Conservation (phyloP, 202 grass and related monocot species). For the Panicum virgatum region DNA sequence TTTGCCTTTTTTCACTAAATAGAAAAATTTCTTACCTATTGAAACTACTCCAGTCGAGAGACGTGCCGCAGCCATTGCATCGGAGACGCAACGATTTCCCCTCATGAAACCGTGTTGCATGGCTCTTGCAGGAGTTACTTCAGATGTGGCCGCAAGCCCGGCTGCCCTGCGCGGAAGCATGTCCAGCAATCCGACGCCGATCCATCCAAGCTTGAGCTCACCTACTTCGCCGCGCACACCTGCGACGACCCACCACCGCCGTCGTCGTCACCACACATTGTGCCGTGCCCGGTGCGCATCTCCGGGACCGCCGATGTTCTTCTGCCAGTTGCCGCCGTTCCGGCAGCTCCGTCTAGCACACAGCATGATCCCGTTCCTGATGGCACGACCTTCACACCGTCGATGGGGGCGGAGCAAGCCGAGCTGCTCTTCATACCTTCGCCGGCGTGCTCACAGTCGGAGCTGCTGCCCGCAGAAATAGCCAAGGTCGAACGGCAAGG, state of each 20-base stretch:
- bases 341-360: not conserved
- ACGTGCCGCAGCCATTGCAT: no score
- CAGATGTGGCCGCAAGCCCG: not conserved
- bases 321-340: not conserved
- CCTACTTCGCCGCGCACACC: constrained; percentile 1
- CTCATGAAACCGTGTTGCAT: not conserved
- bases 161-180: constrained; percentile 3
- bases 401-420: not conserved
- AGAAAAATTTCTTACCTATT: no score
- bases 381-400: not conserved
- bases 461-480: not conserved
- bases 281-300: not conserved
- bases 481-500: not conserved
- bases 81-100: not conserved
- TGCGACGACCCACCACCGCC: not conserved
- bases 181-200: constrained; percentile 11
- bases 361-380: not conserved
- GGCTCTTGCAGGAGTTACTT: constrained; percentile 18
- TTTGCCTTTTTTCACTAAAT: no score
- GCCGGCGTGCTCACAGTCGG: not conserved
- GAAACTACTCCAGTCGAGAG: no score
- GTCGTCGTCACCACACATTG: not conserved
- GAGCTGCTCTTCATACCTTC: not conserved
- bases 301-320: not conserved
- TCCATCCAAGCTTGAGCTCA: not conserved